Percentiles rank a stretch among this genome's conserved stretches.
phyloP scores from a whole-genome alignment of 2,329 filamentous ascomycete genomes.

The Tricladium varicosporioides region DNA sequence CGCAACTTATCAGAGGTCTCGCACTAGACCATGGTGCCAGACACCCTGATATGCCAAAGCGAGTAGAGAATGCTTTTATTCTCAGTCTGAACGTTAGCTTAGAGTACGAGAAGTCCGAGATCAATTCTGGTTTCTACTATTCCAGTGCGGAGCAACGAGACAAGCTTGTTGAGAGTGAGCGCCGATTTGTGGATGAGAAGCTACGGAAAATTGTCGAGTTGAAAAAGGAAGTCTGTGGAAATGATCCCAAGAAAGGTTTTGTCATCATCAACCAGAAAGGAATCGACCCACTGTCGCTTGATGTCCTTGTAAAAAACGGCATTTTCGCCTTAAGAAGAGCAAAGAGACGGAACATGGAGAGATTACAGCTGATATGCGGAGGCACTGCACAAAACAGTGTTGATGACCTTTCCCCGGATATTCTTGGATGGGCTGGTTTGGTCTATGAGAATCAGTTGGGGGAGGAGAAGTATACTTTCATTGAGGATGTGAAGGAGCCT shows the following conservation, averaged over 20 bases:
- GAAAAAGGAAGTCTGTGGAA: conserved; percentile 96
- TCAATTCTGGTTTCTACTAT: conserved; percentile 99
- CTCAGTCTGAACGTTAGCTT: conserved; percentile 93
- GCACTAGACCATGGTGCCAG: conserved; percentile 93
- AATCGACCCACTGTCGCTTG: conserved; percentile 92
- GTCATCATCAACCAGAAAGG: conserved; percentile 99
- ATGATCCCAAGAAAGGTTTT: conserved; percentile 90
- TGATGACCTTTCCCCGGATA: conserved; percentile 82
- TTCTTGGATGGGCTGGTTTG: conserved; percentile 91
- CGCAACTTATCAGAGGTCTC: conserved; percentile 89
- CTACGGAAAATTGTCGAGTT: conserved; percentile 95
- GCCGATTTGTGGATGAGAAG: conserved; percentile 93
- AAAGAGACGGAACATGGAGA: conserved; percentile 99
- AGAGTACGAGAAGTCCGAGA: conserved; percentile 98
- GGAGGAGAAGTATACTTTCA: conserved; percentile 98
- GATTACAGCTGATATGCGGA: conserved; percentile 90
- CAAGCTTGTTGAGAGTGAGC: conserved; percentile 96
- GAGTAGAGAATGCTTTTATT: conserved; percentile 92
- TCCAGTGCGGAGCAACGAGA: conserved; percentile 94
- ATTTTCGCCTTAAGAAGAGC: conserved; percentile 92
- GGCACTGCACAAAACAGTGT: conserved; percentile 93
- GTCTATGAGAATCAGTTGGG: conserved; percentile 97
- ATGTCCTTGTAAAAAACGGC: conserved; percentile 96
- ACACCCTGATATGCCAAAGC: conserved; percentile 98
- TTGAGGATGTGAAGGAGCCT: conserved; percentile 97